Percentiles rank a stretch among this genome's conserved stretches.
These are phyloP conservation scores for Syzygium jambos DNA, from an alignment of 345 rosid genomes.

Conservation along the genomic window DNA sequence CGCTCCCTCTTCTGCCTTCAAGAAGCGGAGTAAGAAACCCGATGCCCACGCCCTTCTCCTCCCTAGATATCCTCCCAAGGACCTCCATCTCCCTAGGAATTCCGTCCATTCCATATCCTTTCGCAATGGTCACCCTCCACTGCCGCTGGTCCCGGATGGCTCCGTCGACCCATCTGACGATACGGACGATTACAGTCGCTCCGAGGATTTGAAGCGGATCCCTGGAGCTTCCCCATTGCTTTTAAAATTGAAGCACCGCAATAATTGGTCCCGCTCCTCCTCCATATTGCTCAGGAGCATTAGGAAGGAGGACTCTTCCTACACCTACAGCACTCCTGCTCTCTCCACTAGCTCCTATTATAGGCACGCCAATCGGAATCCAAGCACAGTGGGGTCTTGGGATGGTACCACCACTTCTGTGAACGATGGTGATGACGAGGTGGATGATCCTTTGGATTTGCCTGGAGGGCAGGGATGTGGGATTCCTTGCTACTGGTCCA, in stretches of 20 bases:
- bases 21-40: conserved; percentile 45
- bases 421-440: conserved; percentile 66
- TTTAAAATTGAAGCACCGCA: conserved; percentile 39
- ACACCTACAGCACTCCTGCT: conserved; percentile 79
- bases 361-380: conserved; percentile 42
- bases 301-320: conserved; percentile 67
- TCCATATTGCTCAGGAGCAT: conserved; percentile 40
- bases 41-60: conserved; percentile 31
- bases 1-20: conserved; percentile 29
- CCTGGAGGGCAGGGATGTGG: conserved; percentile 91
- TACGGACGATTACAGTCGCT: conserved; percentile 48
- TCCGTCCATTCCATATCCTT: neutral
- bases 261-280: conserved; percentile 55
- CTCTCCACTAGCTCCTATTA: conserved; percentile 77
- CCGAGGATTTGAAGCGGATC: conserved; percentile 48
- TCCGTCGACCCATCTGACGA: conserved; percentile 60
- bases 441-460: conserved; percentile 70
- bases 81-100: conserved; percentile 15
- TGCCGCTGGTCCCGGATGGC: conserved; percentile 35
- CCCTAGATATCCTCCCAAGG: conserved; percentile 40
- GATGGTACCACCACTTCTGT: conserved; percentile 81
- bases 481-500: conserved; percentile 92
- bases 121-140: conserved; percentile 24
- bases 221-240: conserved; percentile 63
- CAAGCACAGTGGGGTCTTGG: conserved; percentile 81